phyloP scores from a whole-genome alignment of 176 grass and related monocot species.

The Tillandsia fasciculata region DNA sequence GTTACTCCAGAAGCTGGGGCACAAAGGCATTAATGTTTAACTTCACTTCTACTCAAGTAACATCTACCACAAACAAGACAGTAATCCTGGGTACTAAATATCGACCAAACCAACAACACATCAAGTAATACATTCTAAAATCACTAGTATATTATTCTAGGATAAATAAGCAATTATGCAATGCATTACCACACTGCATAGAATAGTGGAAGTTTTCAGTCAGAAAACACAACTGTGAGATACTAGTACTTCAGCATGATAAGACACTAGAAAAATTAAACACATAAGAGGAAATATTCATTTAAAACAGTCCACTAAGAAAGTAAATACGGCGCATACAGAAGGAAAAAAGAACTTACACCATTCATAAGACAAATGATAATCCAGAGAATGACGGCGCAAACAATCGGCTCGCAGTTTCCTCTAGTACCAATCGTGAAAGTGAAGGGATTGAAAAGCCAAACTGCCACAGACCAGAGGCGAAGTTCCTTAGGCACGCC shows the following conservation, averaged over 20 bases:
- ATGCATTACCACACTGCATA: background rate
- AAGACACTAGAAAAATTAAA: no score
- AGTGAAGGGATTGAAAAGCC: conserved; percentile 91
- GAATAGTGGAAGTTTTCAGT: no score
- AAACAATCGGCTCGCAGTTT: conserved; percentile 86
- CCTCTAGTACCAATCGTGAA: conserved; percentile 93
- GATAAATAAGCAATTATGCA: background rate
- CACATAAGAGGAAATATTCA: background rate
- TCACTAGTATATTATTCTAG: background rate
- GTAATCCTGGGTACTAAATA: background rate
- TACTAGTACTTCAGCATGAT: no score
- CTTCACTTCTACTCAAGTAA: background rate
- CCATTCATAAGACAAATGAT: conserved; percentile 87
- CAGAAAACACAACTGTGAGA: no score
- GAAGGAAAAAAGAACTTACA: conserved; percentile 50
- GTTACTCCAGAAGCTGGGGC: background rate
- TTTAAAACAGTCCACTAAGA: background rate
- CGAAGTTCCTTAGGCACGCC: conserved; percentile 49
- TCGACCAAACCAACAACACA: background rate
- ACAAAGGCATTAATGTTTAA: background rate
- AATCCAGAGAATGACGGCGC: conserved; percentile 77
- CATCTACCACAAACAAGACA: background rate
- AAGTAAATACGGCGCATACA: conserved; percentile 13
- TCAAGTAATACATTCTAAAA: no score
- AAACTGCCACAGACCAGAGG: conserved; percentile 58